These are phyloP conservation scores for Leccinum huronense DNA, from an alignment of 1,284 basidiomycete species.

Conservation along the genomic window DNA sequence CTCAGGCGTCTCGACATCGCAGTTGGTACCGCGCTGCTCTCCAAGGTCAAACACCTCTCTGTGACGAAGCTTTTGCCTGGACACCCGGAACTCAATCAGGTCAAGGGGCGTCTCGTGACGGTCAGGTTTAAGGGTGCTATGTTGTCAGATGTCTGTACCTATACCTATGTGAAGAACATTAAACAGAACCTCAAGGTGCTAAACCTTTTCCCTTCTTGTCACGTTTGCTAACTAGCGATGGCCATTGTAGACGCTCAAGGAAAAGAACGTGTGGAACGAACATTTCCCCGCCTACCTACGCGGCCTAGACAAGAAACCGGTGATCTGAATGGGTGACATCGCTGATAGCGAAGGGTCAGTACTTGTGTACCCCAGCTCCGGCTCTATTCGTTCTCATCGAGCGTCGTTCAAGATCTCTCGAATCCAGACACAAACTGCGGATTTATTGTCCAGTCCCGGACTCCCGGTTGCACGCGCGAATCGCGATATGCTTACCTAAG, in stretches of 20 bases:
- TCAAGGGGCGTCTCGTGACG: conserved; percentile 78
- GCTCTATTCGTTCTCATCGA: neutral
- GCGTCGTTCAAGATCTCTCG: conserved; percentile 49
- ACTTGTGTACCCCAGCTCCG: neutral
- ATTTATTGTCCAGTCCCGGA: no score
- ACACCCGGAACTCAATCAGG: conserved; percentile 58
- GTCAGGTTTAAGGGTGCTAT: conserved; percentile 74
- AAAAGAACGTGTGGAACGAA: conserved; percentile 73
- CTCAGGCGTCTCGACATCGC: neutral
- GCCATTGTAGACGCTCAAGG: conserved; percentile 57
- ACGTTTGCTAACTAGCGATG: conserved; percentile 5
- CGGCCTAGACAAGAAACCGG: conserved; percentile 74
- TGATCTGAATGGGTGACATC: conserved; percentile 91
- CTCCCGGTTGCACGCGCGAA: no score
- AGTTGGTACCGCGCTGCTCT: conserved; percentile 84
- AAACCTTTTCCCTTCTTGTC: neutral
- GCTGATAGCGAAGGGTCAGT: conserved; percentile 63
- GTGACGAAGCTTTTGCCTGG: conserved; percentile 68
- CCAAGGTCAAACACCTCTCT: conserved; percentile 72
- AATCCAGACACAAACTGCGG: conserved; percentile 34
- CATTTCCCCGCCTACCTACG: conserved; percentile 75
- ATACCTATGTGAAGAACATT: conserved; percentile 88
- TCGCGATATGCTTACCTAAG: no score
- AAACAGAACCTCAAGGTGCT: conserved; percentile 74
- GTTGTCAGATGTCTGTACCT: conserved; percentile 46